These are phyloP conservation scores for Orbilia ellipsospora DNA, from an alignment of 2,329 filamentous ascomycete genomes.

Conservation along the genomic window DNA sequence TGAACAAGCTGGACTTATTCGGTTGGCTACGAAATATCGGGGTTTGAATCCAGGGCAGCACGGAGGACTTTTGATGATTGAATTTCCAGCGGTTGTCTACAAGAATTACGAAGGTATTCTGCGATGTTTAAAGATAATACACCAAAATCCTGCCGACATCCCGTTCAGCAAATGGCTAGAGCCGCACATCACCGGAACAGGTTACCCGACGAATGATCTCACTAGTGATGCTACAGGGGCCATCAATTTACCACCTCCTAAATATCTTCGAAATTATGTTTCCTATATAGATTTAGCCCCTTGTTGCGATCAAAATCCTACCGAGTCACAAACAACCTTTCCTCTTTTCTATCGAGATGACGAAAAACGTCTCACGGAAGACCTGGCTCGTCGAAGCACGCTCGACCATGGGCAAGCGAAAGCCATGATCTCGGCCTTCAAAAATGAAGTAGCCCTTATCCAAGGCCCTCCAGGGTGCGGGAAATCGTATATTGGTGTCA, in stretches of 20 bases:
- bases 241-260: slow-evolving; percentile 2
- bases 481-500: slow-evolving; percentile 72
- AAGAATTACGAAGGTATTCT: slow-evolving; percentile 60
- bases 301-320: slow-evolving; percentile 1
- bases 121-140: slow-evolving; percentile 59
- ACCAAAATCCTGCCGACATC: slow-evolving; percentile 51
- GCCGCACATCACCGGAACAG: slow-evolving; percentile 16
- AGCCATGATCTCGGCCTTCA: slow-evolving; percentile 69
- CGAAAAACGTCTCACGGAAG: neutral
- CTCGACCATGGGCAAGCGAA: slow-evolving; percentile 68
- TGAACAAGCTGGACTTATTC: slow-evolving; percentile 30
- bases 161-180: slow-evolving; percentile 59
- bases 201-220: neutral
- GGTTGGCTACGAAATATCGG: slow-evolving; percentile 23
- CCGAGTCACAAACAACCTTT: neutral
- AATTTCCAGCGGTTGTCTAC: slow-evolving; percentile 60
- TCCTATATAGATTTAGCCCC: slow-evolving; percentile 16
- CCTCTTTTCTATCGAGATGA: slow-evolving; percentile 11
- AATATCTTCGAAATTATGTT: neutral
- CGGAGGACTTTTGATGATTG: slow-evolving; percentile 58
- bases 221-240: neutral
- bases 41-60: neutral
- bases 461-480: slow-evolving; percentile 79
- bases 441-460: slow-evolving; percentile 70
- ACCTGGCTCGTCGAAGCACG: slow-evolving; percentile 60